Evolutionary conservation across 768 basidiomycete genomes (phyloP).

Genomic region (Thelephora ganbajun): DNA sequence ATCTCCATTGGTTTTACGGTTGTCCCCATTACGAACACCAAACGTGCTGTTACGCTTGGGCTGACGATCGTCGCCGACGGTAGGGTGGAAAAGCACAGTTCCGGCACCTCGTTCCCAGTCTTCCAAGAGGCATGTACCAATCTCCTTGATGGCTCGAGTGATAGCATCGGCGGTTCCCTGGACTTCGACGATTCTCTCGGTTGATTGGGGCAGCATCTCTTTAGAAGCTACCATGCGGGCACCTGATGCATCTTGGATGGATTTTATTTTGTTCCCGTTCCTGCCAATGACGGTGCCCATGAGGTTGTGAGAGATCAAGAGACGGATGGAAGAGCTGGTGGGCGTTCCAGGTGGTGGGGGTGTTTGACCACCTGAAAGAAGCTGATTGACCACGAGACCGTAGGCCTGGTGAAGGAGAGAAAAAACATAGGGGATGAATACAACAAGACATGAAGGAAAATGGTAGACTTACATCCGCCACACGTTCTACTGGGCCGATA

Average conservation of each 20-base stretch:
- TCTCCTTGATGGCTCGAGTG: constrained; percentile 87
- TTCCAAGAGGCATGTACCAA: constrained; percentile 87
- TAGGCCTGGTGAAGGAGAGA: constrained; percentile 49
- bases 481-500: constrained; percentile 81
- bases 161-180: constrained; percentile 90
- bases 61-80: constrained; percentile 61
- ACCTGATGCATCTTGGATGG: constrained; percentile 91
- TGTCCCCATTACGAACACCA: constrained; percentile 32
- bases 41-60: constrained; percentile 36
- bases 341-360: constrained; percentile 31
- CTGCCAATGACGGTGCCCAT: constrained; percentile 99
- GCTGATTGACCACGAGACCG: constrained; percentile 84
- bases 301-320: constrained; percentile 96
- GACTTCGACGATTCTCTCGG: constrained; percentile 96
- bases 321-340: constrained; percentile 81
- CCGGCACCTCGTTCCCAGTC: constrained; percentile 93
- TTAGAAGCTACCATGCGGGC: constrained; percentile 98
- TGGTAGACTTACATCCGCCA: constrained; percentile 58
- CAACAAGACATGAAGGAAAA: constrained; percentile 5
- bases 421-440: constrained; percentile 5
- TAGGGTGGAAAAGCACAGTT: constrained; percentile 93
- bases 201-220: constrained; percentile 98
- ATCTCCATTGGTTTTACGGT: constrained; percentile 58
- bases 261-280: constrained; percentile 94
- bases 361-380: constrained; percentile 69